Conservation (phyloP, 768 basidiomycete species). For the Pleurotus ostreatus region DNA sequence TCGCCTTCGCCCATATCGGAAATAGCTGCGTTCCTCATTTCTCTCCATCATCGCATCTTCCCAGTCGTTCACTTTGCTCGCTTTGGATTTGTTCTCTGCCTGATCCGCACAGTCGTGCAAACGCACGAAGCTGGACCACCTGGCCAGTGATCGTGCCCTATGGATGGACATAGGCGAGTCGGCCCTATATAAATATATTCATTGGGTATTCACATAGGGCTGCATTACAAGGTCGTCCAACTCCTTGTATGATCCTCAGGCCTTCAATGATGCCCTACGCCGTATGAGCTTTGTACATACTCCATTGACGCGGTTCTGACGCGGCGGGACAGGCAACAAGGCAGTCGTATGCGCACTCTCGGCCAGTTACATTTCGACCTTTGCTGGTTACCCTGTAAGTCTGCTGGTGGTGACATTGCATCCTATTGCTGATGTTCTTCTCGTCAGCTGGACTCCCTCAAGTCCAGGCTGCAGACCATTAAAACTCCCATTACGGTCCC, state of each 20-base stretch:
- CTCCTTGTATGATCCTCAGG: slow-evolving; percentile 59
- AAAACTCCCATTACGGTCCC: slow-evolving; percentile 73
- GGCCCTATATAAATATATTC: neutral
- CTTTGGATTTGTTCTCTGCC: slow-evolving; percentile 16
- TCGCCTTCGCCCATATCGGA: neutral
- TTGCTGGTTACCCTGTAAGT: slow-evolving; percentile 84
- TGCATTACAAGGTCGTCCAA: slow-evolving; percentile 44
- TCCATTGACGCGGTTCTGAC: slow-evolving; percentile 11
- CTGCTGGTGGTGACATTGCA: neutral
- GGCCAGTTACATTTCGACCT: slow-evolving; percentile 88
- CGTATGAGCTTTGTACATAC: slow-evolving; percentile 35
- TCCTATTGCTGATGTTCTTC: neutral
- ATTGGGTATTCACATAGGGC: slow-evolving; percentile 17
- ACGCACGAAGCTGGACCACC: slow-evolving; percentile 71
- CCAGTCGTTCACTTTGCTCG: slow-evolving; percentile 3
- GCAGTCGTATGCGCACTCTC: slow-evolving; percentile 87
- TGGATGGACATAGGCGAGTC: slow-evolving; percentile 71
- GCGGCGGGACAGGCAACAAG: slow-evolving; percentile 59
- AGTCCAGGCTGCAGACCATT: slow-evolving; percentile 87
- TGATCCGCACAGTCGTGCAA: slow-evolving; percentile 42
- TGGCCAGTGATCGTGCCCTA: slow-evolving; percentile 63
- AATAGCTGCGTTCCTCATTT: slow-evolving; percentile 6
- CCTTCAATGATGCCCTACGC: slow-evolving; percentile 63
- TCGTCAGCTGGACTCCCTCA: slow-evolving; percentile 83
- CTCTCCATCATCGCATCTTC: slow-evolving; percentile 7